A percentile compares a stretch with the other conserved stretches of the same genome.
Conservation (phyloP, 2,329 filamentous ascomycete genomes). For the Fusarium devonianum region DNA sequence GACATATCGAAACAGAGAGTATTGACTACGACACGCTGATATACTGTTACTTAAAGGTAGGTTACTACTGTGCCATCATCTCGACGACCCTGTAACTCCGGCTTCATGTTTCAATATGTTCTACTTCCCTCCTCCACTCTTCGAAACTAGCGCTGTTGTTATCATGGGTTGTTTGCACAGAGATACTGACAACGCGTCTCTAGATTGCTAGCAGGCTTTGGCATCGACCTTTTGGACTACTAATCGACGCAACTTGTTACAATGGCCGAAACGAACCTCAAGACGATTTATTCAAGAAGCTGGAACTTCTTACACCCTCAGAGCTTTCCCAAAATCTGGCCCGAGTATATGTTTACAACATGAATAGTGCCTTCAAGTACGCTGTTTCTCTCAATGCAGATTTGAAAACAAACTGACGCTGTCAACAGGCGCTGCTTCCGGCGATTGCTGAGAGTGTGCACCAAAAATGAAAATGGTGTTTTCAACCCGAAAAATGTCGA, state of each 20-base stretch:
- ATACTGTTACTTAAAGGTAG: constrained; percentile 73
- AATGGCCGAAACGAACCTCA: constrained; percentile 71
- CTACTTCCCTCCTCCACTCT: too few species aligned
- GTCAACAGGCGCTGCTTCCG: constrained; percentile 65
- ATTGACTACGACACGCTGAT: constrained; percentile 71
- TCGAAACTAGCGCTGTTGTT: too few species aligned
- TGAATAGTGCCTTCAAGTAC: constrained; percentile 73
- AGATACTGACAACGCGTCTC: constrained; percentile 1
- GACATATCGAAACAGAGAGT: constrained; percentile 70
- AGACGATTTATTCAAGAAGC: constrained; percentile 69
- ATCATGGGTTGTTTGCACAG: too few species aligned
- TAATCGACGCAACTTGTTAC: constrained; percentile 75
- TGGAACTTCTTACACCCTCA: constrained; percentile 67
- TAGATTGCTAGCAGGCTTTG: constrained; percentile 74
- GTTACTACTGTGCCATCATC: neutral
- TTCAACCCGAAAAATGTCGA: constrained; percentile 72
- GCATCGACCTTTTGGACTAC: constrained; percentile 72
- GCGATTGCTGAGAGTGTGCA: constrained; percentile 66
- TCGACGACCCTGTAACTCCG: too few species aligned
- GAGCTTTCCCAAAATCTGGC: constrained; percentile 67
- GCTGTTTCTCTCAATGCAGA: constrained; percentile 17
- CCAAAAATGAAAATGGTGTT: constrained; percentile 65
- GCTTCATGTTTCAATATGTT: too few species aligned
- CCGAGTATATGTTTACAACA: constrained; percentile 74
- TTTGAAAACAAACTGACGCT: constrained; percentile 5